Evolutionary conservation across 108 stramenopile species (phyloP).

Genomic region (Cyclotella atomus): DNA sequence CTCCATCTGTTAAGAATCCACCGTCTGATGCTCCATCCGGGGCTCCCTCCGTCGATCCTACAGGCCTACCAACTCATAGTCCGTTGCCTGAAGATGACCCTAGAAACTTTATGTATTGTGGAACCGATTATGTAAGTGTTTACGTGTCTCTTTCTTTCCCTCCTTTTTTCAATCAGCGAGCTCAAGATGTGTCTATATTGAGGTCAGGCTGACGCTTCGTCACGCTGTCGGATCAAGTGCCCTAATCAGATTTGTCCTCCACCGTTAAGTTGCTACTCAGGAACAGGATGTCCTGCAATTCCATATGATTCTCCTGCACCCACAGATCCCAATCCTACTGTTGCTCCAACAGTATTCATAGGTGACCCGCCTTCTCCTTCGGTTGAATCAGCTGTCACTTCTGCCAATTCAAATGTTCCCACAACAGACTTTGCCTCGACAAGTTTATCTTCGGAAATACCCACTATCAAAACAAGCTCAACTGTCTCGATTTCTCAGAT

Average conservation of each 20-base stretch:
- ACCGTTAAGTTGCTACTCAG: not conserved
- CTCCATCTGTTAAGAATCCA: not conserved
- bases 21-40: conserved; percentile 6
- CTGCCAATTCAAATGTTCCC: not conserved
- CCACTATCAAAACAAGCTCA: too few relatives aligned
- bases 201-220: conserved; percentile 7
- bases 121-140: conserved; percentile 6
- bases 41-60: not conserved
- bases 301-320: conserved; percentile 7
- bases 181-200: too few relatives aligned
- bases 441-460: too few relatives aligned
- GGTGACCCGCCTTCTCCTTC: not conserved
- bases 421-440: too few relatives aligned
- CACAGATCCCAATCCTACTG: not conserved
- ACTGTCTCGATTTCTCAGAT: too few relatives aligned
- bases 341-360: not conserved
- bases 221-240: conserved; percentile 4
- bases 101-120: conserved; percentile 10
- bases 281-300: conserved; percentile 11
- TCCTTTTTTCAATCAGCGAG: not conserved
- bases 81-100: conserved; percentile 11
- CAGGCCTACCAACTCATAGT: not conserved
- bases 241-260: conserved; percentile 6
- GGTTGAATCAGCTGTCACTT: not conserved
- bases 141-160: not conserved